These are phyloP conservation scores for Amniculicola lignicola DNA, from an alignment of 495 filamentous ascomycete genomes.

Conservation along the genomic window DNA sequence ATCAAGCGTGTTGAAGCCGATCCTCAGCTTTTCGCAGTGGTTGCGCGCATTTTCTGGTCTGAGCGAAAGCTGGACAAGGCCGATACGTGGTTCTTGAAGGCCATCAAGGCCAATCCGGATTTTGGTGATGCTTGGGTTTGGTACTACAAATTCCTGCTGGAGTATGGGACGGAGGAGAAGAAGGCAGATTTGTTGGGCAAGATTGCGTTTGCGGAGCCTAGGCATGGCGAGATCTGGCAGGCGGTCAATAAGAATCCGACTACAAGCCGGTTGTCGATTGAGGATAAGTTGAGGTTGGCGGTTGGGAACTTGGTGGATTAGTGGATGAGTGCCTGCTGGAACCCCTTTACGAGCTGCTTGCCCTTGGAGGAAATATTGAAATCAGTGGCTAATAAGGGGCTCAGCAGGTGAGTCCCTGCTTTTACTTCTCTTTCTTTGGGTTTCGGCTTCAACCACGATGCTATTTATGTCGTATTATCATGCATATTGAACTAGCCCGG, in stretches of 20 bases:
- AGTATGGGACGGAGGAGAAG: slow-evolving; percentile 94
- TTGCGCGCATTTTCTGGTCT: slow-evolving; percentile 72
- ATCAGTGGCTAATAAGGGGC: no score
- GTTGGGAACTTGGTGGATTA: no score
- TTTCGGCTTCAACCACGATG: no score
- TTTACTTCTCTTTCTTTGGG: no score
- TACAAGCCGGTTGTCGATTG: slow-evolving; percentile 66
- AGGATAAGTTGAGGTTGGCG: slow-evolving; percentile 63
- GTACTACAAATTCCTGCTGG: slow-evolving; percentile 89
- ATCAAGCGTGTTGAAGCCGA: slow-evolving; percentile 97
- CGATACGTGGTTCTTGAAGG: slow-evolving; percentile 94
- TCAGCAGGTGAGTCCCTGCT: no score
- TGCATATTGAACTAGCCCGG: no score
- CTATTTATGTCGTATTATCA: no score
- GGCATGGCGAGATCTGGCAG: slow-evolving; percentile 93
- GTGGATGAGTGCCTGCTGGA: no score
- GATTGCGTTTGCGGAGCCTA: slow-evolving; percentile 73
- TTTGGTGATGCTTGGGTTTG: slow-evolving; percentile 94
- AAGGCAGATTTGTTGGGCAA: slow-evolving; percentile 71
- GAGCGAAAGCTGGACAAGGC: slow-evolving; percentile 86
- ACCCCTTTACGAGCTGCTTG: no score
- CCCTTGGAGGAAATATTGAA: no score
- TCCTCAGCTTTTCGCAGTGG: slow-evolving; percentile 73
- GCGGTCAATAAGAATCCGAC: slow-evolving; percentile 76
- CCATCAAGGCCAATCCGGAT: slow-evolving; percentile 79